Base-by-base conservation (phyloP, 768 basidiomycete genomes). In the Boletus insuetus region DNA sequence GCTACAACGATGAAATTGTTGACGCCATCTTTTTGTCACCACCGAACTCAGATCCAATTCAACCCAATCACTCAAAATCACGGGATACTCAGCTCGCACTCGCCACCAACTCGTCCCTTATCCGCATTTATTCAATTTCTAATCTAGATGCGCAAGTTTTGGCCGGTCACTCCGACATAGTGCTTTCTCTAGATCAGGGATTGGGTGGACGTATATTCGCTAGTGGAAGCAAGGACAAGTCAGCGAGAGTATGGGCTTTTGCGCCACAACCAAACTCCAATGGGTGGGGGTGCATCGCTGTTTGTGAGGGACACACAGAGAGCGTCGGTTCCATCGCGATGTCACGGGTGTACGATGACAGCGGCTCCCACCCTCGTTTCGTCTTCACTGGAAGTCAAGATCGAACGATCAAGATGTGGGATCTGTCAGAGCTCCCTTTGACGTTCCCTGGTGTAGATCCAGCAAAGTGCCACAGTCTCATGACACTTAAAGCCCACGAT, bases 331-430 rank as follows among this genome's bases (percentile, higher is more conserved):
- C 96, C 3, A 75, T 98, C 51, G 87, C 91, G 2, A 75, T 98
- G 68, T 85, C 91, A n/a, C 81, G 86, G 26, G 59, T 59, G 26
- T 45, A 49, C 48, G 41, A 38, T n/a, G 60, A 68, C 19, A 26
- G 40, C 26, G 68, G 68, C 19, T 54, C 61, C 35, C 60, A 66
- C 48, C 74, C 76, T 46, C 77, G 77, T 39, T 96, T 97, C 74
- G 77, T 95, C 79, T 90, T 98, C 68, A 97, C 94, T 14, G 97
- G 96, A 32, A 92, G 90, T 68, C 96, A 98, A 72, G 97, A 99
- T 70, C 84, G 92, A 41, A 98, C 97, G 4, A 90, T 98, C 69
- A 99, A 99, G 73, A 89, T 98, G 85, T 99, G 97, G 97, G 94
- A 98, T 71, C 69, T 98, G n/a, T 75, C 81, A 1, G 67, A 74